Percentiles rank a stretch among this genome's conserved stretches.
These are phyloP conservation scores for Monosporascus sp. DNA, from an alignment of 2,329 filamentous ascomycete genomes.

Conservation along the genomic window DNA sequence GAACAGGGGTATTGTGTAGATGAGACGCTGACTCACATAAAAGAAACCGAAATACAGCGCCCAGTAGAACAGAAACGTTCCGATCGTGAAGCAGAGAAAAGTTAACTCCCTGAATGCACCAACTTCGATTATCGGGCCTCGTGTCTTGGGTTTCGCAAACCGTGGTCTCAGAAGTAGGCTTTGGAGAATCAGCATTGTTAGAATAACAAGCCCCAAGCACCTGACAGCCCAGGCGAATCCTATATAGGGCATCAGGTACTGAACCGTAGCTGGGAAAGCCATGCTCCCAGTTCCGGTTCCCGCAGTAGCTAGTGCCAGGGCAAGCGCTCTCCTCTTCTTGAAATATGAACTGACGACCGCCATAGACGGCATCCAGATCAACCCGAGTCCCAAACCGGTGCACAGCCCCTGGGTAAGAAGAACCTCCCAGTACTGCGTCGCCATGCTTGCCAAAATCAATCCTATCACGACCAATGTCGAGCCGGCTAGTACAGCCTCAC, in stretches of 20 bases:
- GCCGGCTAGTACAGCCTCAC: conserved; percentile 21
- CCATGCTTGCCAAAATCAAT: conserved; percentile 32
- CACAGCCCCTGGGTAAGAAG: conserved; percentile 44
- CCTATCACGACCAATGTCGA: conserved; percentile 34
- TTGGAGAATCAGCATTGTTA: conserved; percentile 38
- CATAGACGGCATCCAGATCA: conserved; percentile 26
- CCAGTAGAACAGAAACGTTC: conserved; percentile 38
- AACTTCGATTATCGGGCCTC: conserved; percentile 44
- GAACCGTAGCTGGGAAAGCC: conserved; percentile 54
- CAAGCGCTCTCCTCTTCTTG: conserved; percentile 47
- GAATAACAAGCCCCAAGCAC: conserved; percentile 53
- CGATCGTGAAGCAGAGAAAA: conserved; percentile 37
- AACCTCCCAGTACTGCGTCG: conserved; percentile 34
- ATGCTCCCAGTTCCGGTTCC: conserved; percentile 59
- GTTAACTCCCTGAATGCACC: conserved; percentile 43
- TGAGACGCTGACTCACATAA: conserved; percentile 28
- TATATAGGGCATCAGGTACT: conserved; percentile 53
- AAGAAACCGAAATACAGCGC: conserved; percentile 51
- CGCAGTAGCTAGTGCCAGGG: conserved; percentile 53
- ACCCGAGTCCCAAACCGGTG: conserved; percentile 44
- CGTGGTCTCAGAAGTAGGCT: conserved; percentile 40
- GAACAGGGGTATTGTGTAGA: background rate
- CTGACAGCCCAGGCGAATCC: conserved; percentile 64
- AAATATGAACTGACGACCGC: conserved; percentile 56
- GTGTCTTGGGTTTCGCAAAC: conserved; percentile 35